A percentile compares a stretch with the other conserved stretches of the same genome.
phyloP scores from a whole-genome alignment of 495 filamentous ascomycete genomes.

The Sabuloglossum arenarium region DNA sequence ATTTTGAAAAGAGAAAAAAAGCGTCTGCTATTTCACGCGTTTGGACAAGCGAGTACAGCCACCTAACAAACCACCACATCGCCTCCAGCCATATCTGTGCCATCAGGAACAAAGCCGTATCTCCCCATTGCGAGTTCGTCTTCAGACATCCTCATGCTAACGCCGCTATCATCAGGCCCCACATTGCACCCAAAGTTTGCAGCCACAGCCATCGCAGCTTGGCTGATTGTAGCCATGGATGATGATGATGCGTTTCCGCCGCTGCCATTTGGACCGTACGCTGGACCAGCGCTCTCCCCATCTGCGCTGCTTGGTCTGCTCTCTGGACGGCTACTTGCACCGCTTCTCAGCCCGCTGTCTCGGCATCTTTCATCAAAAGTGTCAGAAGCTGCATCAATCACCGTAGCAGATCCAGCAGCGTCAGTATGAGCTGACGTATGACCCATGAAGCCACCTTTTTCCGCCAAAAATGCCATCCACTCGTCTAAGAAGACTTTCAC shows the following conservation, averaged over 20 bases:
- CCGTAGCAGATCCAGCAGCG: conserved; percentile 19
- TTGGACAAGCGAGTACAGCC: not conserved
- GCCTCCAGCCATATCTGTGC: not conserved
- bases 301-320: conserved; percentile 15
- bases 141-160: conserved; percentile 40
- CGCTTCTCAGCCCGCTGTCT: conserved; percentile 6
- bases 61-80: conserved; percentile 4
- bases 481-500: conserved; percentile 96
- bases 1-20: not conserved
- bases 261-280: conserved; percentile 6
- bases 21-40: not conserved
- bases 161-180: conserved; percentile 45
- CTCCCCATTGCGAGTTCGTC: conserved; percentile 34
- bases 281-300: conserved; percentile 12
- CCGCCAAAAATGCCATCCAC: conserved; percentile 79
- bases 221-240: conserved; percentile 5
- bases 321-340: conserved; percentile 11
- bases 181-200: conserved; percentile 8
- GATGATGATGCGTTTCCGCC: conserved; percentile 7
- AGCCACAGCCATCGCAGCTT: conserved; percentile 15
- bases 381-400: not conserved
- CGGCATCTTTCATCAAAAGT: conserved; percentile 2
- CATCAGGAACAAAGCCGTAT: conserved; percentile 20
- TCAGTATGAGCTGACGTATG: conserved; percentile 12
- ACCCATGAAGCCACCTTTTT: conserved; percentile 79